Percentiles rank a stretch among this genome's conserved stretches.
phyloP scores from a whole-genome alignment of 2,329 filamentous ascomycete genomes.

The Beauveria bassiana region DNA sequence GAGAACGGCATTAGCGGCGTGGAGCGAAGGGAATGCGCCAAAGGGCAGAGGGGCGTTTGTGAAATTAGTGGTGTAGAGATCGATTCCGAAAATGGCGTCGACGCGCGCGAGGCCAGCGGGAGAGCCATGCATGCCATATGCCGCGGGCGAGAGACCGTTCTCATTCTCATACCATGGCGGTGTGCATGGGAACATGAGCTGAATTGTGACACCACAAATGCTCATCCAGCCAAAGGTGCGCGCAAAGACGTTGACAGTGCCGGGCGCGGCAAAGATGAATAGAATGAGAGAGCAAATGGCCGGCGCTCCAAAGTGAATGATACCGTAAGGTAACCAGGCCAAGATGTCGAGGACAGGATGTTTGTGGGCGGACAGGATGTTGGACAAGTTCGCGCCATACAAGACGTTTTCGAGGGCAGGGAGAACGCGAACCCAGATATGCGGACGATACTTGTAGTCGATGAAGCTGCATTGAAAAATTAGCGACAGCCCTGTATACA shows the following conservation, averaged over 20 bases:
- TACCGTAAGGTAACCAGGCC: constrained; percentile 88
- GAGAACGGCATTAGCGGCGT: constrained; percentile 81
- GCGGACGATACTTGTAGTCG: constrained; percentile 76
- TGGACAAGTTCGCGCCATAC: constrained; percentile 91
- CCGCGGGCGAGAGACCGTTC: constrained; percentile 82
- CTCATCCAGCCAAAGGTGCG: constrained; percentile 90
- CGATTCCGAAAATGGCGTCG: constrained; percentile 81
- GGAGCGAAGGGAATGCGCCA: constrained; percentile 88
- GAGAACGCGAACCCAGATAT: constrained; percentile 92
- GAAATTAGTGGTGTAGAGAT: constrained; percentile 90
- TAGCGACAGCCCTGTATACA: neutral
- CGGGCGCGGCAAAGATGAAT: constrained; percentile 83
- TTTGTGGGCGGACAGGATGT: constrained; percentile 87
- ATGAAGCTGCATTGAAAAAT: constrained; percentile 59
- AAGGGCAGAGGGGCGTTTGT: constrained; percentile 87
- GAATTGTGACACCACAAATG: constrained; percentile 77
- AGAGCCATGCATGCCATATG: constrained; percentile 84
- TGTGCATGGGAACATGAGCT: constrained; percentile 86
- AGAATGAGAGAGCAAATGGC: constrained; percentile 70
- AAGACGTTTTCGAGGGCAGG: constrained; percentile 93
- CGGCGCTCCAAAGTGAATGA: constrained; percentile 83
- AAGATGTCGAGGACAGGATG: constrained; percentile 76
- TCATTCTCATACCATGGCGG: constrained; percentile 96
- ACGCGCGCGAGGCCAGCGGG: constrained; percentile 84
- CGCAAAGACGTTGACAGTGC: constrained; percentile 76